Evolutionary conservation across 768 basidiomycete genomes (phyloP), one percentile per base, ranked within the genome.

Genomic region (Leccinellum rugosiceps): DNA sequence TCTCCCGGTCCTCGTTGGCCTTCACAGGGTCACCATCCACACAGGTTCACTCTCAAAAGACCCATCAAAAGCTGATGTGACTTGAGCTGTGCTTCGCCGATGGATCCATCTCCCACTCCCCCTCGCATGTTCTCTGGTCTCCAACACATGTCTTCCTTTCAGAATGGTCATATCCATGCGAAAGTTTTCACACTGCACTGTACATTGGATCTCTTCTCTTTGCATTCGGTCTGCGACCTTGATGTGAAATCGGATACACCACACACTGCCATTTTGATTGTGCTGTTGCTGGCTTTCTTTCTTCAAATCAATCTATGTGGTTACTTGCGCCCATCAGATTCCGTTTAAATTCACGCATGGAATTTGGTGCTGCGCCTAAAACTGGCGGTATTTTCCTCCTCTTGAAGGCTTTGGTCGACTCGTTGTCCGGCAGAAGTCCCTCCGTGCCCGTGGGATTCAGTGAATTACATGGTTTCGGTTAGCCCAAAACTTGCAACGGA

Each of bases 201-300:
- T n/a, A 10, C 47, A 48, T 17, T 26, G 15, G 17, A 48, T 23
- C 13, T 23, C 25, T 25, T 25, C 25, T 25, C 25, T 25, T 25
- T 17, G 34, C 26, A 41, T 38, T 23, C 17, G 9, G 17, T 5
- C 2, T 10, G 31, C 21, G 17, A 15, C 26, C 54, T 53, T 26
- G 11, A 19, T 15, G 9, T 17, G 8, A 26, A 5, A 32, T 25
- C 14, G 9, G 52, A 53, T n/a, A 13, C 23, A 52, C 53, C 26
- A 10, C 13, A 4, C 14, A 53, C 54, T 23, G 55, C 55, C 30
- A 56, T 31, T 55, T 1, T 56, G 53, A 56, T 55, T 17, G 28
- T 30, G 34, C 10, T 30, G 35, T 26, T 55, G 15, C 8, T 14
- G 13, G 6, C 5, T 17, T 17, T 55, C 5, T 17, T 17, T 55